These are phyloP conservation scores for Tylopilus vinaceipallidus DNA, from an alignment of 768 basidiomycete species.

Conservation along the genomic window DNA sequence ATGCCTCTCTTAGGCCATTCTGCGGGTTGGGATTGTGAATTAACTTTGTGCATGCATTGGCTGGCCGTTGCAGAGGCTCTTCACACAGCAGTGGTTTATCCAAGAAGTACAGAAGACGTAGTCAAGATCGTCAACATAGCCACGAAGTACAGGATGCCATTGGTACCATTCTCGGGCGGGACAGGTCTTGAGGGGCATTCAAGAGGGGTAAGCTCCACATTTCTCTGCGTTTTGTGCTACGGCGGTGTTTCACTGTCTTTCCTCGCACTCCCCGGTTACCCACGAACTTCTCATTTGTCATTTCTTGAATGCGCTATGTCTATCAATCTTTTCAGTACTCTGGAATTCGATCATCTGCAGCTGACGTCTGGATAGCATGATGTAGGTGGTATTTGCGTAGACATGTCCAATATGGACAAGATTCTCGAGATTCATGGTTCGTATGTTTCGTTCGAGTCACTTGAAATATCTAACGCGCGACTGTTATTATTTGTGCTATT, in stretches of 20 bases:
- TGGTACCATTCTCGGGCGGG: slow-evolving; percentile 77
- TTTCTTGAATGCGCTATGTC: no score
- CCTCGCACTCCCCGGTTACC: not conserved
- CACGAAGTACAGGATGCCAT: slow-evolving; percentile 69
- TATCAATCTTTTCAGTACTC: not conserved
- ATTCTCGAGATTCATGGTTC: slow-evolving; percentile 73
- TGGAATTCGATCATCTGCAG: not conserved
- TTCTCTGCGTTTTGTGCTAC: not conserved
- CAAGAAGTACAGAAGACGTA: slow-evolving; percentile 75
- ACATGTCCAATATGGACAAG: slow-evolving; percentile 75
- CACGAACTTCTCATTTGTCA: no score
- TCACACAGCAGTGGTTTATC: slow-evolving; percentile 66
- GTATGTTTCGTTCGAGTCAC: slow-evolving; percentile 6
- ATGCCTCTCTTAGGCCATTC: not conserved
- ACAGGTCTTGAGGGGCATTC: slow-evolving; percentile 82
- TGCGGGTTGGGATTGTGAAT: no score
- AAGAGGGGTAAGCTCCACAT: slow-evolving; percentile 47
- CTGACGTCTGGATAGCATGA: slow-evolving; percentile 16
- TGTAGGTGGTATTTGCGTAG: slow-evolving; percentile 72
- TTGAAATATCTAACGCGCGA: not conserved
- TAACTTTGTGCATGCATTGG: not conserved
- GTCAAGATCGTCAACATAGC: slow-evolving; percentile 75
- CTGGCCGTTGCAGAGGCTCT: slow-evolving; percentile 31
- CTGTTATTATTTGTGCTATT: not conserved
- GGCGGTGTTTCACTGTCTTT: not conserved